A percentile compares a stretch with the other conserved stretches of the same genome.
Conservation (phyloP, 2,329 filamentous ascomycete genomes). For the Colletotrichum sp. region DNA sequence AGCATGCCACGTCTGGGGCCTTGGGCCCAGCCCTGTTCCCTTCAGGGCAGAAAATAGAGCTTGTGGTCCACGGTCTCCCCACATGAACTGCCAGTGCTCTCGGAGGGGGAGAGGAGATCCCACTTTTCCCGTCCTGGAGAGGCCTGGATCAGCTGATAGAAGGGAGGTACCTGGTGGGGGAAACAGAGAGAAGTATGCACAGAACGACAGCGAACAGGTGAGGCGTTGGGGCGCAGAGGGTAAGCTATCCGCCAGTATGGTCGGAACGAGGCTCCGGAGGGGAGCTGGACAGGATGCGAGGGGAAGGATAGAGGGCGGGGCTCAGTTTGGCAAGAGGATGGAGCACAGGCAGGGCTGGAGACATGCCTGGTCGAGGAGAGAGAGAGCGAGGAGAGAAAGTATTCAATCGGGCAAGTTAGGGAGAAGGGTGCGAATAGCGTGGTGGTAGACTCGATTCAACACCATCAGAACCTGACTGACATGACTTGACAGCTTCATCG, state of each 20-base stretch:
- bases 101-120: neutral
- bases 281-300: neutral
- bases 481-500: slow-evolving; percentile 1
- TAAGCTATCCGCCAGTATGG: slow-evolving; percentile 16
- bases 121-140: neutral
- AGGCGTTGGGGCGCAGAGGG: neutral
- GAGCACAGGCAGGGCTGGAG: neutral
- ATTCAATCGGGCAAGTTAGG: neutral
- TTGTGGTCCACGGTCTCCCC: neutral
- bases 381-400: neutral
- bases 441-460: neutral
- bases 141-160: neutral
- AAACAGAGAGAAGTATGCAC: neutral
- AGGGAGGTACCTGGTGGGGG: slow-evolving; percentile 12
- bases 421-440: slow-evolving; percentile 6
- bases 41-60: neutral
- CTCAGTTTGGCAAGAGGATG: neutral
- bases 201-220: neutral
- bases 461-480: neutral
- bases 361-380: neutral
- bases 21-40: slow-evolving; percentile 6
- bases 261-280: slow-evolving; percentile 19
- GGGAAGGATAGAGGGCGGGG: neutral
- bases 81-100: neutral
- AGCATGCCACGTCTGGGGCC: neutral